These are phyloP conservation scores for Nakaseomyces nivariensis DNA, from an alignment of 1,139 yeast species.

Conservation along the genomic window DNA sequence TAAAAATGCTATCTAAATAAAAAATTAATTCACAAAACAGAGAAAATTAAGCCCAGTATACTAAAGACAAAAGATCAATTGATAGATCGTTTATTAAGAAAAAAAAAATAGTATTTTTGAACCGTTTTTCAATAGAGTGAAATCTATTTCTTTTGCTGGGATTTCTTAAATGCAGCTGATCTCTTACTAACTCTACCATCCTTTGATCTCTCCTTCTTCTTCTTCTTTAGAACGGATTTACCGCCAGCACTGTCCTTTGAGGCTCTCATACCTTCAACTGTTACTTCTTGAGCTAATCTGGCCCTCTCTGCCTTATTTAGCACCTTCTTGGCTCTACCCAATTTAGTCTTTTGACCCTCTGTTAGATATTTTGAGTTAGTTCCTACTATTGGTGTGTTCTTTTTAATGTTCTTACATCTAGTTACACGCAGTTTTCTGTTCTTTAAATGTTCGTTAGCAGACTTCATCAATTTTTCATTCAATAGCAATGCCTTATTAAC, in stretches of 20 bases:
- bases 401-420: slow-evolving; percentile 56
- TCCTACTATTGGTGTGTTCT: slow-evolving; percentile 22
- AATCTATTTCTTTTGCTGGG: slow-evolving; percentile 5
- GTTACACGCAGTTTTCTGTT: slow-evolving; percentile 67
- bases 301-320: slow-evolving; percentile 76
- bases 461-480: slow-evolving; percentile 56
- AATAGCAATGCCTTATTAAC: slow-evolving; percentile 77
- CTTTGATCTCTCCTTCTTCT: slow-evolving; percentile 51
- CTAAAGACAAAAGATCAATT: too few relatives aligned
- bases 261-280: slow-evolving; percentile 78
- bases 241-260: slow-evolving; percentile 44
- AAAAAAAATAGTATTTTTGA: background rate
- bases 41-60: too few relatives aligned
- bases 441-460: slow-evolving; percentile 24
- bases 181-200: slow-evolving; percentile 31
- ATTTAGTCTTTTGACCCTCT: slow-evolving; percentile 60
- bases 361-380: slow-evolving; percentile 29
- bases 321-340: slow-evolving; percentile 69
- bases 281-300: slow-evolving; percentile 41
- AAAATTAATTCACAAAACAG: too few relatives aligned
- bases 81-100: too few relatives aligned
- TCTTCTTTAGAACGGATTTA: slow-evolving; percentile 45
- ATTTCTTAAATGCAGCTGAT: slow-evolving; percentile 28
- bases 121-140: too few relatives aligned
- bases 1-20: too few relatives aligned